Base-by-base conservation (phyloP, 768 basidiomycete genomes). In the Neoboletus brunneissimus region DNA sequence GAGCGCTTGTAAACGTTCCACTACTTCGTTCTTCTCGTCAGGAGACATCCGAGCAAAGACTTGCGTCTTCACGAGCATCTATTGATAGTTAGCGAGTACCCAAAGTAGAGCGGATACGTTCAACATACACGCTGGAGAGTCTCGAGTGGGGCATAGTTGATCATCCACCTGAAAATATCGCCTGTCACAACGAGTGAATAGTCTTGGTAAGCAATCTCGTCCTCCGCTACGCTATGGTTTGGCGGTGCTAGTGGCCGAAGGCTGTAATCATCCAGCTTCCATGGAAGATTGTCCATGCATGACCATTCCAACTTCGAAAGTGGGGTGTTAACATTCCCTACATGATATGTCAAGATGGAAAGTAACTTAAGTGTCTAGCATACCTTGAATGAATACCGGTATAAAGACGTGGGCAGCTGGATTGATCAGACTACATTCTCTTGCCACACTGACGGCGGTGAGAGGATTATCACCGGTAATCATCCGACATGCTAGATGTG, bases 11-110 rank as follows among this genome's bases (percentile, higher is more conserved):
- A 99, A 78, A 2, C 96, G 84, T 71, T 98, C 96, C 18, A 99
- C 92, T 18, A 98, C 85, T 71, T 99, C 97, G 63, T 98, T 96
- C 75, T 99, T 99, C 77, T 98, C 97, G 68, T 98, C 97, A 0
- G 97, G 97, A 10, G 97, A 99, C 97, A 99, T 98, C 23, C 97
- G 85, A 10, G 97, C 95, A 70, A 94, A 99, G 45, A 98, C 87
- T 69, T 97, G 92, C 2, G 95, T 86, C 72, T 96, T 96, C 32
- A 98, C 90, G 20, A 99, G 86, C 94, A 99, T 97, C 96, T 98
- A 53, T 5, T 20, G n/a, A 56, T 52, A 53, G 31, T 52, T 45
- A 56, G 43, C 44, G 52, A 35, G 20, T 20, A 31, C 29, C 48
- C 18, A 48, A 41, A 32, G 18, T 16, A 51, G n/a, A 44, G 35